These are phyloP conservation scores for Catharanthus roseus DNA, from an alignment of 257 asterid genomes.

Conservation along the genomic window DNA sequence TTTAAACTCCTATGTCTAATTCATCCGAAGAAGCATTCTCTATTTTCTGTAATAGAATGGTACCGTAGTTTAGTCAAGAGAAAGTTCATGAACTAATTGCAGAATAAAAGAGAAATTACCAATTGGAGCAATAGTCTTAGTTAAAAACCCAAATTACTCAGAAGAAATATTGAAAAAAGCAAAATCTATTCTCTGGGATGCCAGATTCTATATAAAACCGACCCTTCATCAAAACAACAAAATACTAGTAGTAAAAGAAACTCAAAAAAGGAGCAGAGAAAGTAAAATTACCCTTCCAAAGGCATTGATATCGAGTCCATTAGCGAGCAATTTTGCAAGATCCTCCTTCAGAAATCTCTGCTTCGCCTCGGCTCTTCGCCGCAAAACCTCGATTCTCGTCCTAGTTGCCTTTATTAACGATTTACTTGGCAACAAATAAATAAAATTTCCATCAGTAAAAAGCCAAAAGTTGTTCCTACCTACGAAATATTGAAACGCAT, in stretches of 20 bases:
- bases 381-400: slow-evolving; percentile 67
- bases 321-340: slow-evolving; percentile 77
- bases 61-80: background rate
- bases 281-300: slow-evolving; percentile 65
- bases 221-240: slow-evolving; percentile 11
- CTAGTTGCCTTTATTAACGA: slow-evolving; percentile 56
- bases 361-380: slow-evolving; percentile 80
- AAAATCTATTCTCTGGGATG: background rate
- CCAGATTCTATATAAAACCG: background rate
- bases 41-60: background rate
- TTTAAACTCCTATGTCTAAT: background rate
- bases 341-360: slow-evolving; percentile 91
- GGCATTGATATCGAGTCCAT: slow-evolving; percentile 92
- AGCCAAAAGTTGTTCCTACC: background rate
- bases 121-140: background rate
- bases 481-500: background rate
- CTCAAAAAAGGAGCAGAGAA: background rate
- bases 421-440: slow-evolving; percentile 47
- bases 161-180: background rate
- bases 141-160: background rate
- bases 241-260: background rate
- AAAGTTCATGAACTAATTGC: background rate
- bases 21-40: background rate
- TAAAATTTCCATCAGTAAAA: background rate
- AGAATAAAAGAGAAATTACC: background rate